phyloP scores from a whole-genome alignment of 345 rosid genomes.

The Linum trigynum region DNA sequence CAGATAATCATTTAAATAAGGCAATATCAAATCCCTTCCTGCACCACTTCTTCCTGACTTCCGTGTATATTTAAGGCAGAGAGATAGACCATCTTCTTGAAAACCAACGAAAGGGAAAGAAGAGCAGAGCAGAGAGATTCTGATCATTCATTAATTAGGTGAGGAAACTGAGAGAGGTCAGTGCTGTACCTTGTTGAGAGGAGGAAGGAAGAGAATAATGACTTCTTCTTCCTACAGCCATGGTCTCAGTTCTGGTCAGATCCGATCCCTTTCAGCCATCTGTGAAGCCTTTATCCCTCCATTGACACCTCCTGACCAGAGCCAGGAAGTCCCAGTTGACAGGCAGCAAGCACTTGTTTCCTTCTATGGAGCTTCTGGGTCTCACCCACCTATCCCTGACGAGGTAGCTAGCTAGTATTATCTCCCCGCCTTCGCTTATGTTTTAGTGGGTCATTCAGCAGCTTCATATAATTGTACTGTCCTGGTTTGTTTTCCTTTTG shows the following conservation, averaged over 20 bases:
- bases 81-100: background rate
- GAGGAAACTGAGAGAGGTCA: slow-evolving; percentile 32
- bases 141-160: slow-evolving; percentile 24
- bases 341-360: slow-evolving; percentile 19
- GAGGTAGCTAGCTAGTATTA: too few relatives aligned
- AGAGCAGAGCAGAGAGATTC: background rate
- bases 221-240: slow-evolving; percentile 25
- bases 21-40: too few relatives aligned
- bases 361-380: slow-evolving; percentile 44
- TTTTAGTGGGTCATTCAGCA: background rate
- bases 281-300: slow-evolving; percentile 64
- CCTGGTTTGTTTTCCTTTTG: background rate
- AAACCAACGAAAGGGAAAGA: background rate
- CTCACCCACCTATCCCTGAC: slow-evolving; percentile 49
- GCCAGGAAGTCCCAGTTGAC: slow-evolving; percentile 17
- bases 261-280: slow-evolving; percentile 48
- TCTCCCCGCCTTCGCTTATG: too few relatives aligned
- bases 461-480: background rate
- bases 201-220: slow-evolving; percentile 18
- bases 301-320: slow-evolving; percentile 16
- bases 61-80: too few relatives aligned
- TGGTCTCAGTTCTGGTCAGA: slow-evolving; percentile 58
- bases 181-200: slow-evolving; percentile 37
- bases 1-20: too few relatives aligned
- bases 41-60: too few relatives aligned